Evolutionary conservation across 768 basidiomycete genomes (phyloP).

Genomic region (Heimioporus sp.): DNA sequence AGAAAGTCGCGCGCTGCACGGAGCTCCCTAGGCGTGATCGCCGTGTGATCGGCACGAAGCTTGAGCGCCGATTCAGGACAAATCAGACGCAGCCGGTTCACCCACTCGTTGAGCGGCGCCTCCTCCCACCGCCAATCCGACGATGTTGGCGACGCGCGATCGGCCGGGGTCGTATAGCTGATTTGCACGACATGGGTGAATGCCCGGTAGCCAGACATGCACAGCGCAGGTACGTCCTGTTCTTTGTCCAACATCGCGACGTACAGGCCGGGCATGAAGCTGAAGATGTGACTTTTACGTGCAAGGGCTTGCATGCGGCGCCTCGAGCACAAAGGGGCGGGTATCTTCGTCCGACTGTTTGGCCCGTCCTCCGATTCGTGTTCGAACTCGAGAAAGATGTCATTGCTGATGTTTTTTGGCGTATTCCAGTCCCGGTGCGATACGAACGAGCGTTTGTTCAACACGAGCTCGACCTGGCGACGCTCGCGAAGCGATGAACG

Average conservation of each 20-base stretch:
- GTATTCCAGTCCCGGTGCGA: conserved; percentile 5
- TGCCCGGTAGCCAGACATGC: conserved; percentile 3
- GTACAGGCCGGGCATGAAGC: conserved; percentile 12
- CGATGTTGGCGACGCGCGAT: not conserved
- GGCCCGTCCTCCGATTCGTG: not conserved
- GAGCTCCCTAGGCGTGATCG: conserved; percentile 35
- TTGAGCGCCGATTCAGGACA: not conserved
- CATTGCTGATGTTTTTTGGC: not conserved
- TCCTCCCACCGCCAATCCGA: not conserved
- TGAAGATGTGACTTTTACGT: conserved; percentile 6
- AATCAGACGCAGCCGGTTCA: not conserved
- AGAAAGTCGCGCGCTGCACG: conserved; percentile 44
- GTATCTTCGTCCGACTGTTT: too few species aligned
- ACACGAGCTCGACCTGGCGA: not conserved
- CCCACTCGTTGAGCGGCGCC: not conserved
- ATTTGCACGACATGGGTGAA: conserved; percentile 24
- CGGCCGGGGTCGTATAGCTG: not conserved
- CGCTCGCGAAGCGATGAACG: conserved; percentile 9
- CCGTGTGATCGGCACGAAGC: conserved; percentile 5
- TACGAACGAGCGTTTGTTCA: not conserved
- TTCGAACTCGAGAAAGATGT: not conserved
- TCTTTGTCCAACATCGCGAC: conserved; percentile 19
- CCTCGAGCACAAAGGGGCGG: too few species aligned
- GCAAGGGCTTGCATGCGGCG: not conserved
- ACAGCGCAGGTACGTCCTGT: conserved; percentile 4